A percentile compares a stretch with the other conserved stretches of the same genome.
phyloP scores from a whole-genome alignment of 768 basidiomycete genomes.

The Lactarius evosmus region DNA sequence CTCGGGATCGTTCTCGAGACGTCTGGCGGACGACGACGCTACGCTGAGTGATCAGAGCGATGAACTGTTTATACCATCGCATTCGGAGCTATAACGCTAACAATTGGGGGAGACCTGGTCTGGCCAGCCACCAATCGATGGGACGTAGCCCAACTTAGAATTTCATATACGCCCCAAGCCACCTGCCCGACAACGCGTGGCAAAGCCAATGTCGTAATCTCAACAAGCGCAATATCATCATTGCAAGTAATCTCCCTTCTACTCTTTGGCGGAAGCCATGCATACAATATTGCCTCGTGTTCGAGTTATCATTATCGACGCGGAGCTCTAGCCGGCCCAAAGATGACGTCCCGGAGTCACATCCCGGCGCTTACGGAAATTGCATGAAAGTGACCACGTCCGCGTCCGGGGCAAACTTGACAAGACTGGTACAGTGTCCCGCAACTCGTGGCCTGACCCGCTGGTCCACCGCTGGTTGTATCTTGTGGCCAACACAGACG shows the following conservation, averaged over 20 bases:
- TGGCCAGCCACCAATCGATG: constrained; percentile 20
- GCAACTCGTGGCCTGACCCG: neutral
- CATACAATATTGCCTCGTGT: constrained; percentile 7
- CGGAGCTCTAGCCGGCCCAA: neutral
- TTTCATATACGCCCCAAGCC: constrained; percentile 11
- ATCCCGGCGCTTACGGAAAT: neutral
- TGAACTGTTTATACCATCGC: neutral
- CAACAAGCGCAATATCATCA: neutral
- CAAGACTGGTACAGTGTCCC: too few species aligned
- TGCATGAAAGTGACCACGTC: neutral
- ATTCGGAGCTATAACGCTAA: neutral
- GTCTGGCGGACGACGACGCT: neutral
- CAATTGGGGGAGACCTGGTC: neutral
- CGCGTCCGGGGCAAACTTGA: neutral
- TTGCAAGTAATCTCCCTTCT: neutral
- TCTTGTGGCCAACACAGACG: neutral
- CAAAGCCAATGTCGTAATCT: constrained; percentile 15
- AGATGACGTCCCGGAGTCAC: constrained; percentile 1
- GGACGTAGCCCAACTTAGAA: constrained; percentile 9
- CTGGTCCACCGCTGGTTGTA: neutral
- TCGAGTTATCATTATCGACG: neutral
- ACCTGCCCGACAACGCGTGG: constrained; percentile 8
- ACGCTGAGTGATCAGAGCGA: neutral
- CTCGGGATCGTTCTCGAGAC: constrained; percentile 11
- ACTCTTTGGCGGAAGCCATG: neutral